Base-by-base conservation (phyloP, 163 green algal species). In the Volvox carteri region DNA sequence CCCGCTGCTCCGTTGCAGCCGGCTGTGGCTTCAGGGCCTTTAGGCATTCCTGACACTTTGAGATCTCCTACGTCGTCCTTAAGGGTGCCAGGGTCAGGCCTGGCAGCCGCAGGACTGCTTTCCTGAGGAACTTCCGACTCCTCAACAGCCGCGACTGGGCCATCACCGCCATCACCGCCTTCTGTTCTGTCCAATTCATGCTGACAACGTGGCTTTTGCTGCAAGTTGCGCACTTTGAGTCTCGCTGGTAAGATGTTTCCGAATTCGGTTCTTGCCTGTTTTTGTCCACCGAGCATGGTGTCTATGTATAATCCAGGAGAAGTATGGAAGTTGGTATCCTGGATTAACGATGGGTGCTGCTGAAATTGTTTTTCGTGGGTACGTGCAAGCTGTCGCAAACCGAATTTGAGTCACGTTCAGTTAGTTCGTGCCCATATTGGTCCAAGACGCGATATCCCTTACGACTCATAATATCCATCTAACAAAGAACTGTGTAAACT, bases 191-290 rank as follows among this genome's bases (percentile, higher is more conserved):
- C 30, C 33, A 18, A 9, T 48, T 75, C 65, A 48, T 9, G 18
- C 16, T 75, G 65, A 44, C 16, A 2, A 28, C 46, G 18, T 28
- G 30, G 12, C 30, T 75, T 75, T 48, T 48, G 65, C 30, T 75
- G 65, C 30, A n/a, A 5, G 28, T 67, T 19, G 48, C 48, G 11
- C 11, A 28, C 14, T 35, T 75, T 75, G 23, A 75, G 65, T 12
- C 25, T 16, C 30, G 65, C 30, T 46, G 33, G 25, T 75, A 16
- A 42, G 35, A 75, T 75, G 33, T 19, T 72, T 39, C 19, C 25
- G 54, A 65, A 28, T 65, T 65, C 54, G 54, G 28, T 30, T 65
- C 54, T 65, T 23, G 60, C 60, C n/a, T 72, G 60, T 72, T 72
- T 72, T 7, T 39, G 28, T 16, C 60, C 60, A 23, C 60, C 60